These are phyloP conservation scores for Carex myosuroides DNA, from an alignment of 176 grass and related monocot species.

Conservation along the genomic window DNA sequence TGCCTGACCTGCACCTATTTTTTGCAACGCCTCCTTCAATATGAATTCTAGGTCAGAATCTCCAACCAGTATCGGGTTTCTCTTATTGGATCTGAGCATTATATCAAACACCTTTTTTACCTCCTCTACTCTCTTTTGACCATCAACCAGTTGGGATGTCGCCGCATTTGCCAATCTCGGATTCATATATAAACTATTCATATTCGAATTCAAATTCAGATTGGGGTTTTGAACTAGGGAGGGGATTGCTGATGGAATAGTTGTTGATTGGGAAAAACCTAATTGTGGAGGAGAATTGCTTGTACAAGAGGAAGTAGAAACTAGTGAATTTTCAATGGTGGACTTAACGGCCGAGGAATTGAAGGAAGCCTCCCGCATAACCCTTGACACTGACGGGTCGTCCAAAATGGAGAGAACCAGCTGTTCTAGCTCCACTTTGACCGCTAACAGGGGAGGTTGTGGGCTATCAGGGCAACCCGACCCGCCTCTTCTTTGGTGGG, in stretches of 20 bases:
- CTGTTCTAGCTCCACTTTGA: conserved; percentile 90
- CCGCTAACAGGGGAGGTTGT: conserved; percentile 69
- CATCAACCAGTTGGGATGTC: background rate
- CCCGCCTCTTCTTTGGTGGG: conserved; percentile 57
- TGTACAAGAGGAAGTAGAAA: conserved; percentile 34
- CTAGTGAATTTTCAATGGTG: conserved; percentile 59
- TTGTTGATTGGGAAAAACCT: conserved; percentile 20
- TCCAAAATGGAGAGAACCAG: conserved; percentile 83
- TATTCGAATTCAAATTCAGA: conserved; percentile 14
- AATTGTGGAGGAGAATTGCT: conserved; percentile 14
- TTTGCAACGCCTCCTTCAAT: conserved; percentile 42
- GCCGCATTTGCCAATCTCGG: conserved; percentile 4
- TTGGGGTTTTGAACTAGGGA: conserved; percentile 4
- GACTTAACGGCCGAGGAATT: conserved; percentile 65
- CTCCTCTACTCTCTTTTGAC: conserved; percentile 32
- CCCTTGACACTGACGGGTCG: conserved; percentile 85
- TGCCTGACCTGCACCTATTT: conserved; percentile 30
- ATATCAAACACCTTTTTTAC: conserved; percentile 66
- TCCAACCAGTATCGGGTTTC: conserved; percentile 75
- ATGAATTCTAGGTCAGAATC: conserved; percentile 49
- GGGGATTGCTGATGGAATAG: background rate
- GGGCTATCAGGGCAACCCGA: conserved; percentile 51
- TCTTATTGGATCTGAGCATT: conserved; percentile 56
- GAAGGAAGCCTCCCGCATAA: conserved; percentile 95
- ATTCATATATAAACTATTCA: conserved; percentile 17